Evolutionary conservation across 352 stramenopile genomes (phyloP).

Genomic region (Globisporangium paddicum): DNA sequence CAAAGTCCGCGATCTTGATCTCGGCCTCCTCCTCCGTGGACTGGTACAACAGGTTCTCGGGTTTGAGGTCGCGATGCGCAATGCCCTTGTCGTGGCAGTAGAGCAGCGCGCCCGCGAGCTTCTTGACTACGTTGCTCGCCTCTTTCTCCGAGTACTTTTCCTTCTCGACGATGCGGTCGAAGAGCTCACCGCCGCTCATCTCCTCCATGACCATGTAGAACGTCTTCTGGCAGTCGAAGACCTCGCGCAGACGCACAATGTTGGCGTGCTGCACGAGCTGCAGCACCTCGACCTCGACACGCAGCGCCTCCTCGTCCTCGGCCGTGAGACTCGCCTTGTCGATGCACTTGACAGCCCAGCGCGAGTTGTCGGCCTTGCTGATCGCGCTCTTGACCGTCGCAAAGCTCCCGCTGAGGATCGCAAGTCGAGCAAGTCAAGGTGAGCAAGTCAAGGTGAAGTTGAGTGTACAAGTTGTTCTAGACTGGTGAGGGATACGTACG

Average conservation of each 20-base stretch:
- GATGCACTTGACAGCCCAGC: conserved; percentile 85
- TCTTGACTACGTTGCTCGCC: conserved; percentile 76
- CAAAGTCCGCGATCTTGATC: conserved; percentile 94
- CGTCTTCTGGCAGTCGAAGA: conserved; percentile 86
- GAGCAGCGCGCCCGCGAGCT: conserved; percentile 75
- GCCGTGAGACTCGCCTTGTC: conserved; percentile 74
- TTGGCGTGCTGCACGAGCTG: conserved; percentile 82
- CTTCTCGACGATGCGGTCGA: conserved; percentile 91
- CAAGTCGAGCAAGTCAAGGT: conserved; percentile 3
- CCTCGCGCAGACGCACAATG: conserved; percentile 84
- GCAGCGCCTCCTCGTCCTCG: conserved; percentile 78
- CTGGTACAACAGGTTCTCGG: conserved; percentile 88
- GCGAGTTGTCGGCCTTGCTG: conserved; percentile 68
- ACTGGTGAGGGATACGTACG: conserved; percentile 54
- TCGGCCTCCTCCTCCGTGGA: conserved; percentile 83
- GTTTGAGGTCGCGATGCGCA: conserved; percentile 88
- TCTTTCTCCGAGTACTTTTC: conserved; percentile 91
- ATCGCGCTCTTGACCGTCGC: conserved; percentile 82
- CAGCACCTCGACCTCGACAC: conserved; percentile 81
- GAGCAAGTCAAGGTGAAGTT: background rate
- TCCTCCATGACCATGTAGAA: conserved; percentile 94
- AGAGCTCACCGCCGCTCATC: conserved; percentile 89
- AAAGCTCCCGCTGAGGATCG: conserved; percentile 58
- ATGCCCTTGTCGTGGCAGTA: conserved; percentile 90
- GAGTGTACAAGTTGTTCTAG: background rate